phyloP scores from a whole-genome alignment of 1,139 yeast genomes.

The Candida labiduridarum region DNA sequence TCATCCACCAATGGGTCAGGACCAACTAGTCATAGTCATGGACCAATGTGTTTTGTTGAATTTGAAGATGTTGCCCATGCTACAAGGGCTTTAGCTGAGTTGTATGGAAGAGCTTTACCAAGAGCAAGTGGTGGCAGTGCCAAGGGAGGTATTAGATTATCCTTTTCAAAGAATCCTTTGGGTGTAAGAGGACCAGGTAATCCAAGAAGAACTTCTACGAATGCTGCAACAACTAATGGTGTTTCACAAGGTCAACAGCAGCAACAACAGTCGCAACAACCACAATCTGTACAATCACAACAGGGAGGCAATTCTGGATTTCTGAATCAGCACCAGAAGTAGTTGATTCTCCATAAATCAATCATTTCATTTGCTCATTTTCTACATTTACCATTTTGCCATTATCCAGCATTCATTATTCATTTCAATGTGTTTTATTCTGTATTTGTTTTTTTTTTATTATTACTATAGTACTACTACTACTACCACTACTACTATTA shows the following conservation, averaged over 20 bases:
- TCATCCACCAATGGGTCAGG: constrained; percentile 24
- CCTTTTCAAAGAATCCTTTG: constrained; percentile 92
- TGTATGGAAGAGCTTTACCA: constrained; percentile 84
- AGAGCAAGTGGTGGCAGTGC: constrained; percentile 64
- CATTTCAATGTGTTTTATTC: constrained; percentile 2
- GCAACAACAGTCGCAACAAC: constrained; percentile 3
- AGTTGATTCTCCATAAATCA: background rate
- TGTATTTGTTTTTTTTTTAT: constrained; percentile 1
- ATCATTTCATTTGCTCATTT: background rate
- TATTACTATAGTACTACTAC: background rate
- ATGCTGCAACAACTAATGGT: constrained; percentile 27
- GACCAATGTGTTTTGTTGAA: constrained; percentile 99
- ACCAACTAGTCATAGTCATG: constrained; percentile 55
- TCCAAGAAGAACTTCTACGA: constrained; percentile 45
- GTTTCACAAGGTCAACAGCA: constrained; percentile 1
- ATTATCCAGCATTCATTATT: background rate
- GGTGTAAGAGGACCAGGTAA: constrained; percentile 84
- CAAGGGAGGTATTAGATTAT: constrained; percentile 90
- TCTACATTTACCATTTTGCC: background rate
- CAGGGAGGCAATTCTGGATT: constrained; percentile 34
- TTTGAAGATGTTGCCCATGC: constrained; percentile 95
- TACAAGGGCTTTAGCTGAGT: constrained; percentile 87
- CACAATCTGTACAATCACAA: background rate
- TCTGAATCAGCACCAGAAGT: constrained; percentile 34
- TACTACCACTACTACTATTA: background rate